Base-by-base conservation (phyloP, 805 yeast species). In the Suhomyces sp. region DNA sequence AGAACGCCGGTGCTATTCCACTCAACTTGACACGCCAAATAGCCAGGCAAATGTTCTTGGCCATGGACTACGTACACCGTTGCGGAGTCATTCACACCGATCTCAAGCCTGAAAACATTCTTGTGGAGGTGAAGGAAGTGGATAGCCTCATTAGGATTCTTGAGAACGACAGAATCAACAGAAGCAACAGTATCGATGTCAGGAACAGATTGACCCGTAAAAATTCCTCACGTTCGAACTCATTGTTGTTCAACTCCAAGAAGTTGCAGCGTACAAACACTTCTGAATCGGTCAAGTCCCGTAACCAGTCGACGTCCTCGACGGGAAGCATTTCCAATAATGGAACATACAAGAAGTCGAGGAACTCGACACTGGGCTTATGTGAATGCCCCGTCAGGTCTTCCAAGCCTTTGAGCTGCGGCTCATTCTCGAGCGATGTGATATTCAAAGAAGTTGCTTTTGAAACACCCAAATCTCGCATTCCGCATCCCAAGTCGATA, bases 51-150 rank as follows among this genome's bases (percentile, higher is more conserved):
- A 60, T 83, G 39, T 68, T 83, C 35, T 55, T 77, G 40, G 83
- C 85, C 1, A 62, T 84, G 53, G 85, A 83, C 63, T 82, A 78
- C 59, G 67, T 84, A 56, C 89, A 84, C 63, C 76, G 70, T 59
- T 84, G 89, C 64, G 87, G 87, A 2, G 72, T 85, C 9, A 84
- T 85, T 40, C 79, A 75, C 61, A 75, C 79, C 6, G 79, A 75
- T 53, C 62, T 75, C 46, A 75, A 75, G 51, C 78, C 79, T 0
- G 79, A 75, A 50, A 73, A 73, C 55, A 65, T 70, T 27, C 48
- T 81, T 43, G 74, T 81, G 41, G 83, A 80, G 56, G 78, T 83
- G 29, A 73, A 76, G 50, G 81, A 82, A 56, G 82, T 81, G 45
- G 82, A 80, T 55, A 75, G 71, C 53, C 72, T 83, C 45, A 79